These are phyloP conservation scores for Fusarium incarnatum DNA, from an alignment of 2,329 filamentous ascomycete genomes.

Conservation along the genomic window DNA sequence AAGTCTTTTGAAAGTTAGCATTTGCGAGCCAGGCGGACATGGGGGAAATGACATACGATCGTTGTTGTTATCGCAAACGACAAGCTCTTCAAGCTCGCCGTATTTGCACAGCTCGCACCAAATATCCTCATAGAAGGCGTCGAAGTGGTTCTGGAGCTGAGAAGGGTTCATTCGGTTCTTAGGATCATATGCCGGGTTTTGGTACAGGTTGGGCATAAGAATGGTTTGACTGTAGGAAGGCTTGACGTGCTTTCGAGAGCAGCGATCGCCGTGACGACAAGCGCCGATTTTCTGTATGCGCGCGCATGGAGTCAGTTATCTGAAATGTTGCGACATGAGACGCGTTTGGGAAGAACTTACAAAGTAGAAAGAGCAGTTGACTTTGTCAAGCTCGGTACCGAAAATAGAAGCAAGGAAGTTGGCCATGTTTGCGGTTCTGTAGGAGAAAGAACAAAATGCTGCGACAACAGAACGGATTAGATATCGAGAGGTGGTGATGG, in stretches of 20 bases:
- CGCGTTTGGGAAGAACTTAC: slow-evolving; percentile 47
- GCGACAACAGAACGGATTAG: slow-evolving; percentile 4
- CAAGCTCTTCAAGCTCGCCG: slow-evolving; percentile 95
- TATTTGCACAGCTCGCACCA: slow-evolving; percentile 99
- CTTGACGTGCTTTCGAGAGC: slow-evolving; percentile 98
- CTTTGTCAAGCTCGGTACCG: slow-evolving; percentile 99
- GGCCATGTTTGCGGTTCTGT: slow-evolving; percentile 71
- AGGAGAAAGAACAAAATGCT: slow-evolving; percentile 3
- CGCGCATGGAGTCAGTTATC: slow-evolving; percentile 31
- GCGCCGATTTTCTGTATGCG: slow-evolving; percentile 92
- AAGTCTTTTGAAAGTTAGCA: slow-evolving; percentile 70
- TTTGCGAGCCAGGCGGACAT: background rate
- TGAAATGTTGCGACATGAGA: slow-evolving; percentile 16
- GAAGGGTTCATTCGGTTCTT: slow-evolving; percentile 96
- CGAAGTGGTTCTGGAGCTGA: slow-evolving; percentile 99
- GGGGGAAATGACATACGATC: slow-evolving; percentile 73
- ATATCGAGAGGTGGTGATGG: slow-evolving; percentile 28
- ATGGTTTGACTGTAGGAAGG: slow-evolving; percentile 98
- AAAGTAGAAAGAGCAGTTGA: slow-evolving; percentile 98
- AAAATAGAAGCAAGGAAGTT: slow-evolving; percentile 99
- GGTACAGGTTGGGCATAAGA: slow-evolving; percentile 97
- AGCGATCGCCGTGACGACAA: slow-evolving; percentile 97
- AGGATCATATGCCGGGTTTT: slow-evolving; percentile 96
- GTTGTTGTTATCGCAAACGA: slow-evolving; percentile 99
- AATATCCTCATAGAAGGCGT: slow-evolving; percentile 99